Conservation (phyloP, 352 stramenopile genomes). For the Globisporangium yorkense region DNA sequence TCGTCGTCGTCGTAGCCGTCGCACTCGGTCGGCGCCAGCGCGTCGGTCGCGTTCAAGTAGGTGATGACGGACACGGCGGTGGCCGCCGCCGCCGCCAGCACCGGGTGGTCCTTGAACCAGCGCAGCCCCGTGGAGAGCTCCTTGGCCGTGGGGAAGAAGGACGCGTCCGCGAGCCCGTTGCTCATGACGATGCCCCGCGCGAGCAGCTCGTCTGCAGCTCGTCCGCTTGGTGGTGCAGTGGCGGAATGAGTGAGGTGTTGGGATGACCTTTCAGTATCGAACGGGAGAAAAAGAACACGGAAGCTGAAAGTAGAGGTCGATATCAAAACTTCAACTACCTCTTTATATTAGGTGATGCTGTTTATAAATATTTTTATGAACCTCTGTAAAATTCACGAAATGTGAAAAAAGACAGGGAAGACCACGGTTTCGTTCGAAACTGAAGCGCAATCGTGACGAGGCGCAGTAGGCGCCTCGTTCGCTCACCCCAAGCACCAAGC, state of each 20-base stretch:
- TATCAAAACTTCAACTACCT: neutral
- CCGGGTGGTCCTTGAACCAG: conserved; percentile 84
- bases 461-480: neutral
- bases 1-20: conserved; percentile 7
- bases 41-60: conserved; percentile 55
- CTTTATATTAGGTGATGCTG: neutral
- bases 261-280: too few relatives aligned
- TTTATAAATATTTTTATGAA: neutral
- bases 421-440: conserved; percentile 9
- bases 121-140: conserved; percentile 78
- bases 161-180: conserved; percentile 34
- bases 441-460: neutral
- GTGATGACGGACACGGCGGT: conserved; percentile 82
- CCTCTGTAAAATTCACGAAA: neutral
- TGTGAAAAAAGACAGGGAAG: conserved; percentile 10
- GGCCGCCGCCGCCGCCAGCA: conserved; percentile 68
- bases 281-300: too few relatives aligned
- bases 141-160: conserved; percentile 84
- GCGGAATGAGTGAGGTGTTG: too few relatives aligned
- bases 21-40: conserved; percentile 19
- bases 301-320: neutral
- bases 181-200: conserved; percentile 16
- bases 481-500: neutral
- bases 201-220: too few relatives aligned
- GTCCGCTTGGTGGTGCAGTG: too few relatives aligned